Evolutionary conservation across 768 basidiomycete genomes (phyloP).

Genomic region (Boletus bicolor): DNA sequence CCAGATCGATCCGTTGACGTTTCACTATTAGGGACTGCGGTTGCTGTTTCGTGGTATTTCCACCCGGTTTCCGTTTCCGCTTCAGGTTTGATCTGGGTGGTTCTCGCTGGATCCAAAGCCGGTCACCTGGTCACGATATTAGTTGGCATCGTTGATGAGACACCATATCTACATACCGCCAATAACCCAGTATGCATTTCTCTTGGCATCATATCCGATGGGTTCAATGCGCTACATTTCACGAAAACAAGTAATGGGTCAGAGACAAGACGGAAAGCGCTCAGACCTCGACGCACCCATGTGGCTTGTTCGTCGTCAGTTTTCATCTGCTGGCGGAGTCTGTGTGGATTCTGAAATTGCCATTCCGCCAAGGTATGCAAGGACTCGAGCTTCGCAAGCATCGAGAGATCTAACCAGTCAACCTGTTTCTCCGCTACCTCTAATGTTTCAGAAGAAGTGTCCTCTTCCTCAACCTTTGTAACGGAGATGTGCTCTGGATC

Average conservation of each 20-base stretch:
- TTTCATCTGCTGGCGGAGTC: slow-evolving; percentile 70
- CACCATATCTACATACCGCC: slow-evolving; percentile 47
- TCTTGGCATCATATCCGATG: slow-evolving; percentile 76
- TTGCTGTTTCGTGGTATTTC: slow-evolving; percentile 19
- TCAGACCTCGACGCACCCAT: slow-evolving; percentile 55
- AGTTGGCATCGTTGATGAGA: neutral
- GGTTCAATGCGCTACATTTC: slow-evolving; percentile 72
- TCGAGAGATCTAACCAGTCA: slow-evolving; percentile 70
- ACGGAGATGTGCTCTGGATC: neutral
- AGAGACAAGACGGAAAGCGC: neutral
- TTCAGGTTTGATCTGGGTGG: slow-evolving; percentile 48
- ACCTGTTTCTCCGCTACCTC: slow-evolving; percentile 40
- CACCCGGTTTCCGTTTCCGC: slow-evolving; percentile 38
- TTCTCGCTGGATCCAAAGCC: slow-evolving; percentile 83
- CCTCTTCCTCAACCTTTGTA: slow-evolving; percentile 26
- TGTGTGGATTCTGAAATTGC: slow-evolving; percentile 79
- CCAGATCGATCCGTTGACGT: slow-evolving; percentile 23
- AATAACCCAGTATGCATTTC: slow-evolving; percentile 83
- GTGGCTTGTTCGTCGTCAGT: slow-evolving; percentile 71
- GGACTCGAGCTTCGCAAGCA: slow-evolving; percentile 71
- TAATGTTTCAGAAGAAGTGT: slow-evolving; percentile 11
- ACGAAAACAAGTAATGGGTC: neutral
- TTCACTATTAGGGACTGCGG: slow-evolving; percentile 19
- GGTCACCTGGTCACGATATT: slow-evolving; percentile 51
- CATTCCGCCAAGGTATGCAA: slow-evolving; percentile 75